Base-by-base conservation (phyloP, 2,329 filamentous ascomycete species). In the Fusarium coffeatum region DNA sequence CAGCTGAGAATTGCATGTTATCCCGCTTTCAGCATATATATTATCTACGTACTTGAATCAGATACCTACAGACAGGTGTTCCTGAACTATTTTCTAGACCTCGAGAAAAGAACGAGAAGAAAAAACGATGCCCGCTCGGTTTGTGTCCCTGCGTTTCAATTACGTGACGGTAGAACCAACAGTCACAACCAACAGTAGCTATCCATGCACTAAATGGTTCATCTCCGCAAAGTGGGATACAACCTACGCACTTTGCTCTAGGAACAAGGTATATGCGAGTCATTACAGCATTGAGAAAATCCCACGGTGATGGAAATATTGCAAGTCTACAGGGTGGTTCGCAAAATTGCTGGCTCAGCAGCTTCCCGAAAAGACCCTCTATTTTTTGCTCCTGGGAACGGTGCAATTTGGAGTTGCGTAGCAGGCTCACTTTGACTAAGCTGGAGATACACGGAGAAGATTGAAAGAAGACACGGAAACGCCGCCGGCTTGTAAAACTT, bases 161-260 rank as follows among this genome's bases (percentile, higher is more conserved):
- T 37, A 37, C 34, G 34, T n/a, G 34, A 37, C 5, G 18, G 34
- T 18, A 37, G 34, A 37, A 37, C 34, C 34, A 37, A 37, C 34
- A n/a, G 32, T 18, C 32, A 37, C 16, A 11, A 37, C 32, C 32
- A 34, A 18, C 32, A 10, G 34, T 5, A n/a, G 34, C 16, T 37
- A 37, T 11, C 34, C 34, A n/a, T 37, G 34, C 9, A 37, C 1
- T 37, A 9, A 4, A 37, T 6, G 9, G 2, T 37, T 37, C 34
- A 37, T 37, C 12, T n/a, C 34, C 34, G 34, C 34, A 37, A 37
- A n/a, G 18, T 37, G 34, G 18, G 3, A 37, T 37, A 12, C 18
- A 11, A 10, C 6, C 10, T 3, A 37, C 34, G 0, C 18, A 6
- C 34, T n/a, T 37, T 37, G 0, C 2, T 7, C 34, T 7, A n/a